Percentiles rank a stretch among this genome's conserved stretches.
These are phyloP conservation scores for Yarrowia sp. DNA, from an alignment of 805 yeast genomes.

Conservation along the genomic window DNA sequence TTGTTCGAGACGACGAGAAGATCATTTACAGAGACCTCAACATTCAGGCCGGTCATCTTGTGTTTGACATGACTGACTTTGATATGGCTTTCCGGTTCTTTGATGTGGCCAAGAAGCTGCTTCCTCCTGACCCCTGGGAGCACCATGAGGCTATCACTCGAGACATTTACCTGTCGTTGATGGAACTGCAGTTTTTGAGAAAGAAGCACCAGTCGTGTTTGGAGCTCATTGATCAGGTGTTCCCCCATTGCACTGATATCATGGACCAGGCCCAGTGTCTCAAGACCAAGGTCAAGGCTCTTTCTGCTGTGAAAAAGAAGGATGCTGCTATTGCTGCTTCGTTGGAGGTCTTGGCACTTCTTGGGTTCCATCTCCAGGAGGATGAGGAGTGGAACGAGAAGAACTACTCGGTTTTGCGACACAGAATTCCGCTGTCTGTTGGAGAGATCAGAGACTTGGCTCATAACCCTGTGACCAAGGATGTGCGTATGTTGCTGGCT, in stretches of 20 bases:
- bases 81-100: slow-evolving; percentile 45
- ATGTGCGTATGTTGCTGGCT: slow-evolving; percentile 38
- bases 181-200: slow-evolving; percentile 34
- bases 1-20: slow-evolving; percentile 41
- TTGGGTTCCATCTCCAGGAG: slow-evolving; percentile 41
- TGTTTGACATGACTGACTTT: slow-evolving; percentile 47
- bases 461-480: slow-evolving; percentile 33
- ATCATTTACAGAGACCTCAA: slow-evolving; percentile 44
- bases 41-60: slow-evolving; percentile 46
- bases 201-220: slow-evolving; percentile 43
- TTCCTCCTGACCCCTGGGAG: slow-evolving; percentile 29
- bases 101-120: slow-evolving; percentile 39
- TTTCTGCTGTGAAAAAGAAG: slow-evolving; percentile 38
- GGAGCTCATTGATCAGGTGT: slow-evolving; percentile 40
- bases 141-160: slow-evolving; percentile 30
- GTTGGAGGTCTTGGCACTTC: slow-evolving; percentile 39
- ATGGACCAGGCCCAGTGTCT: slow-evolving; percentile 39
- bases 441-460: slow-evolving; percentile 42
- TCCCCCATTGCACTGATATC: slow-evolving; percentile 37
- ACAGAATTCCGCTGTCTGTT: slow-evolving; percentile 44
- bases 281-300: slow-evolving; percentile 43
- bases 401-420: slow-evolving; percentile 34
- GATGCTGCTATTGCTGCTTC: slow-evolving; percentile 43
- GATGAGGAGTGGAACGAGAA: slow-evolving; percentile 37
- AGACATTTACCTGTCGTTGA: slow-evolving; percentile 31